These are phyloP conservation scores for Yamadazyma siamensis DNA, from an alignment of 1,139 yeast genomes.

Conservation along the genomic window DNA sequence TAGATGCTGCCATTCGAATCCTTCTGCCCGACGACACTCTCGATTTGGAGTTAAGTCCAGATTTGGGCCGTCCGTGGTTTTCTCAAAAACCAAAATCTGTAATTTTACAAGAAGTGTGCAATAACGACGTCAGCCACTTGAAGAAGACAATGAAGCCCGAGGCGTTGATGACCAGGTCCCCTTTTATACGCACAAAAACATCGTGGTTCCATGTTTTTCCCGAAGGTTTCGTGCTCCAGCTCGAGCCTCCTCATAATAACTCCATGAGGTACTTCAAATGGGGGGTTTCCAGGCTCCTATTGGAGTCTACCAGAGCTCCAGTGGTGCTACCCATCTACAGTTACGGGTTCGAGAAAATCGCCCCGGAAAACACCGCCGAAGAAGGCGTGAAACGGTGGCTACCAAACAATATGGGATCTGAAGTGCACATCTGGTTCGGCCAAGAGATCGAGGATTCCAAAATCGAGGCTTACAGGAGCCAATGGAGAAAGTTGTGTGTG, in stretches of 20 bases:
- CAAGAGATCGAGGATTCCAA: slow-evolving; percentile 59
- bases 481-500: slow-evolving; percentile 65
- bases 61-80: slow-evolving; percentile 25
- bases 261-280: slow-evolving; percentile 94
- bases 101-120: slow-evolving; percentile 31
- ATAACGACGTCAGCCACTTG: slow-evolving; percentile 11
- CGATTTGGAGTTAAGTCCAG: slow-evolving; percentile 45
- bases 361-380: slow-evolving; percentile 72
- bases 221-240: slow-evolving; percentile 89
- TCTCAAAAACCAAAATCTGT: slow-evolving; percentile 20
- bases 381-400: slow-evolving; percentile 52
- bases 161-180: slow-evolving; percentile 39
- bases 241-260: slow-evolving; percentile 71
- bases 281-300: slow-evolving; percentile 83
- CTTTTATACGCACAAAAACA: slow-evolving; percentile 54
- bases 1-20: slow-evolving; percentile 88
- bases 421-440: slow-evolving; percentile 70
- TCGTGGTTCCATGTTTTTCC: slow-evolving; percentile 96
- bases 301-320: slow-evolving; percentile 83
- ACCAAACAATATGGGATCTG: slow-evolving; percentile 67
- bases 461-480: slow-evolving; percentile 57
- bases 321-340: slow-evolving; percentile 86
- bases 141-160: slow-evolving; percentile 11
- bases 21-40: slow-evolving; percentile 75
- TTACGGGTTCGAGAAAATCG: slow-evolving; percentile 81